Evolutionary conservation across 2,329 filamentous ascomycete genomes (phyloP).

Genomic region (Penicillium sclerotiorum): DNA sequence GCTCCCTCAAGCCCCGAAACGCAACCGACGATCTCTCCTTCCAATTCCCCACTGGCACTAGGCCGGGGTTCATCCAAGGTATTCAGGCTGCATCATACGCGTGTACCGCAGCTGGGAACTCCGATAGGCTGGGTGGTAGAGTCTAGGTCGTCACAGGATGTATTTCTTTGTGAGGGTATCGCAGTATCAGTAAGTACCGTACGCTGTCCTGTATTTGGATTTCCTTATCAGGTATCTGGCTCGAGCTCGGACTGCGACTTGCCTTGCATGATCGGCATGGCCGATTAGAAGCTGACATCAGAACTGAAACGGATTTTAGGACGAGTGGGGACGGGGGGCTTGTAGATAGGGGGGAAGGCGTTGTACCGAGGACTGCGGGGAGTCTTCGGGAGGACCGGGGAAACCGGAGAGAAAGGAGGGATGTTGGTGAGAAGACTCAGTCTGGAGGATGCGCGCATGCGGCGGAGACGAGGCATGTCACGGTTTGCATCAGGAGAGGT

Average conservation of each 20-base stretch:
- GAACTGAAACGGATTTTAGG: conserved; percentile 22
- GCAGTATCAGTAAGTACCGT: neutral
- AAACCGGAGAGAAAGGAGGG: conserved; percentile 10
- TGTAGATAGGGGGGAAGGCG: conserved; percentile 20
- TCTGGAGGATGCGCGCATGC: conserved; percentile 21
- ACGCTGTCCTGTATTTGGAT: no score
- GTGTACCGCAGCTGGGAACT: neutral
- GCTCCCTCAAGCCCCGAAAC: neutral
- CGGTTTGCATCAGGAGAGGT: conserved; percentile 2
- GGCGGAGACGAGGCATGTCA: conserved; percentile 5
- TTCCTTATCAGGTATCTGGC: neutral
- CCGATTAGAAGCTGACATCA: no score
- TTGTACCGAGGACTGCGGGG: conserved; percentile 20
- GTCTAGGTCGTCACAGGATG: neutral
- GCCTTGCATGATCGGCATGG: no score
- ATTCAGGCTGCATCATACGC: neutral
- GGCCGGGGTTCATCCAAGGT: neutral
- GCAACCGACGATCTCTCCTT: neutral
- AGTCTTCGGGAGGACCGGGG: conserved; percentile 12
- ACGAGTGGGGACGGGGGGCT: conserved; percentile 11
- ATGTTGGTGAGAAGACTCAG: conserved; percentile 22
- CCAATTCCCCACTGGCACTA: neutral
- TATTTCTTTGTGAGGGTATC: neutral
- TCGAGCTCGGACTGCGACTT: no score
- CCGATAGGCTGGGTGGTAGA: neutral